phyloP scores from a whole-genome alignment of 768 basidiomycete species.

The Sistotremastrum suecicum region DNA sequence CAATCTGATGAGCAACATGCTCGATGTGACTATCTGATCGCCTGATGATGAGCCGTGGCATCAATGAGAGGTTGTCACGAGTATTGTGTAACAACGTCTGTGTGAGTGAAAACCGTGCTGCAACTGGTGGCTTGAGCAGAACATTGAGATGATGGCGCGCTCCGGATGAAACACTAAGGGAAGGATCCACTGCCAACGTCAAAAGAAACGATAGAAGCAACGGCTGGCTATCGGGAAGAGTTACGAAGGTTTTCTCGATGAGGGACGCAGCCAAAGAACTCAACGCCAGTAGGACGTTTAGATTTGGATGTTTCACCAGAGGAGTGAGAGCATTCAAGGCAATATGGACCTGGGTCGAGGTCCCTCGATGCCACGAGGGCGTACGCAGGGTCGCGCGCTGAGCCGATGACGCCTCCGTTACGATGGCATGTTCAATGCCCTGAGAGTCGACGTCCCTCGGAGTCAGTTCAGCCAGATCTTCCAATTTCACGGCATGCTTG shows the following conservation, averaged over 20 bases:
- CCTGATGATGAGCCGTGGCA: constrained; percentile 59
- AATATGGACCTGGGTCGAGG: constrained; percentile 69
- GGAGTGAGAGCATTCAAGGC: constrained; percentile 67
- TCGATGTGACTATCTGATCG: constrained; percentile 64
- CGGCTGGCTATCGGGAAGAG: constrained; percentile 53
- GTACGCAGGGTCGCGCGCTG: constrained; percentile 45
- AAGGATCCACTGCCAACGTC: constrained; percentile 49
- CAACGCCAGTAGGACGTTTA: constrained; percentile 47
- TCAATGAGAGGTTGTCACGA: constrained; percentile 44
- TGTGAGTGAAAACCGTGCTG: constrained; percentile 30
- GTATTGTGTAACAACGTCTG: constrained; percentile 50
- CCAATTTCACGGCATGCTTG: constrained; percentile 38
- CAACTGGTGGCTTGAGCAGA: constrained; percentile 29
- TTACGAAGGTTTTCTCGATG: constrained; percentile 39
- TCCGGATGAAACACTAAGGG: constrained; percentile 32
- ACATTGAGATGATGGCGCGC: constrained; percentile 34
- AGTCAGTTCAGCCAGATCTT: constrained; percentile 37
- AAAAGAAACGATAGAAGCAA: constrained; percentile 63
- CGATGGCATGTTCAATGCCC: background rate
- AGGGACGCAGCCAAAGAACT: constrained; percentile 38
- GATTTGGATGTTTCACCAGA: constrained; percentile 56
- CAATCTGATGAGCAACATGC: constrained; percentile 52
- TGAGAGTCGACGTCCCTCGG: background rate
- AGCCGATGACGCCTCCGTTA: constrained; percentile 11
- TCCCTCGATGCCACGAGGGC: constrained; percentile 66